phyloP scores from a whole-genome alignment of 1,284 basidiomycete species.

The Trichosporon inkin region DNA sequence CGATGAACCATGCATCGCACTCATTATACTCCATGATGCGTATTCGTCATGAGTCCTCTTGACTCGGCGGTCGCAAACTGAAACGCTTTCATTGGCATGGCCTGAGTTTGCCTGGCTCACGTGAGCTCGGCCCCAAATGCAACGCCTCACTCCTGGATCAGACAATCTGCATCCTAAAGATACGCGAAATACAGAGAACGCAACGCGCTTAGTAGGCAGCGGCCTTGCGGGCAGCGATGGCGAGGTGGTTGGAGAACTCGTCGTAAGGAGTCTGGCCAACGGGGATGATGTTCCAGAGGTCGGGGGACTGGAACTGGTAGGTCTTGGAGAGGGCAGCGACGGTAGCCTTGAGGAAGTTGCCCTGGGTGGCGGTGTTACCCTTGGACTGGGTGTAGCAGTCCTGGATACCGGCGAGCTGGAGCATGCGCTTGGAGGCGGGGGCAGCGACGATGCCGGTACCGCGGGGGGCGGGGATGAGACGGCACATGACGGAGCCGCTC shows the following conservation, averaged over 20 bases:
- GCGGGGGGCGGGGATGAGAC: constrained; percentile 95
- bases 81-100: too few species aligned
- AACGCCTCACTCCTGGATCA: constrained; percentile 4
- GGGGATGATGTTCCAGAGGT: constrained; percentile 94
- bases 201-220: constrained; percentile 59
- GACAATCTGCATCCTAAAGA: constrained; percentile 13
- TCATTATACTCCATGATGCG: too few species aligned
- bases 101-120: not conserved
- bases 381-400: constrained; percentile 81
- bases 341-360: constrained; percentile 99
- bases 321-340: constrained; percentile 97
- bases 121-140: not conserved
- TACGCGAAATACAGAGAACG: constrained; percentile 14
- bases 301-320: constrained; percentile 91
- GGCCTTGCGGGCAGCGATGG: constrained; percentile 75
- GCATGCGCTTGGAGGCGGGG: constrained; percentile 91
- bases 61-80: too few species aligned
- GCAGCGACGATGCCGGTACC: constrained; percentile 99
- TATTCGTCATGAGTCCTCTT: too few species aligned
- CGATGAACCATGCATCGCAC: too few species aligned
- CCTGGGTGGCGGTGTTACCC: constrained; percentile 98
- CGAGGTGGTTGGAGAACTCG: constrained; percentile 86
- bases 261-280: constrained; percentile 76
- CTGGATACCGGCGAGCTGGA: constrained; percentile 96
- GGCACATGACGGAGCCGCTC: constrained; percentile 98